Evolutionary conservation across 805 yeast species (phyloP).

Genomic region (Candida peoriensis): DNA sequence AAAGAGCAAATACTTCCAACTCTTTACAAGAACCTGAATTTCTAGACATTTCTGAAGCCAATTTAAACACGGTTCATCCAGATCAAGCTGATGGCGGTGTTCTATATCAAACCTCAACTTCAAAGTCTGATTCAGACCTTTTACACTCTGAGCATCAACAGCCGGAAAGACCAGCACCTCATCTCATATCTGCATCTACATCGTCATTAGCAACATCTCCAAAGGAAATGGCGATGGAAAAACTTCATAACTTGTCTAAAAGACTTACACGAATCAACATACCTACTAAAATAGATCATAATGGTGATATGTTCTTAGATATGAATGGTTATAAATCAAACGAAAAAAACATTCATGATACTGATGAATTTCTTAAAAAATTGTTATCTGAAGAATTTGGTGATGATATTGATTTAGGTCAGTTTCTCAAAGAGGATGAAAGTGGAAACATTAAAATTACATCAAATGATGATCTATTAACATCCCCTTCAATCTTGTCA

Average conservation of each 20-base stretch:
- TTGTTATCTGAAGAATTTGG: slow-evolving; percentile 75
- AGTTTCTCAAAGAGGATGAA: slow-evolving; percentile 50
- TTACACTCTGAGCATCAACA: no score
- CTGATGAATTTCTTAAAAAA: slow-evolving; percentile 71
- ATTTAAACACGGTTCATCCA: no score
- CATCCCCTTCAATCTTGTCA: slow-evolving; percentile 6
- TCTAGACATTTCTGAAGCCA: slow-evolving; percentile 35
- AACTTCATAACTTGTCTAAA: slow-evolving; percentile 58
- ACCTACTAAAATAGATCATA: slow-evolving; percentile 80
- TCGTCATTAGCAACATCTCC: slow-evolving; percentile 16
- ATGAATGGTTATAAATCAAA: slow-evolving; percentile 95
- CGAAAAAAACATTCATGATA: slow-evolving; percentile 65
- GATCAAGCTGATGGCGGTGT: slow-evolving; percentile 5
- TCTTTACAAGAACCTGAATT: slow-evolving; percentile 43
- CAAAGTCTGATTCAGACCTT: no score
- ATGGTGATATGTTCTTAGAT: slow-evolving; percentile 87
- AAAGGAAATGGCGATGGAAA: slow-evolving; percentile 44
- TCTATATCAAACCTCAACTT: no score
- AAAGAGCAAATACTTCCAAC: slow-evolving; percentile 2
- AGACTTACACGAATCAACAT: slow-evolving; percentile 68
- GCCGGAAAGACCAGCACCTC: no score
- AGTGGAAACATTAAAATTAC: slow-evolving; percentile 64
- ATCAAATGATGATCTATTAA: slow-evolving; percentile 25
- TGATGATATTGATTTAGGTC: slow-evolving; percentile 38
- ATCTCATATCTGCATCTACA: slow-evolving; percentile 13